Conservation (phyloP, 176 grass and related monocot species). For the Phyllostachys edulis region DNA sequence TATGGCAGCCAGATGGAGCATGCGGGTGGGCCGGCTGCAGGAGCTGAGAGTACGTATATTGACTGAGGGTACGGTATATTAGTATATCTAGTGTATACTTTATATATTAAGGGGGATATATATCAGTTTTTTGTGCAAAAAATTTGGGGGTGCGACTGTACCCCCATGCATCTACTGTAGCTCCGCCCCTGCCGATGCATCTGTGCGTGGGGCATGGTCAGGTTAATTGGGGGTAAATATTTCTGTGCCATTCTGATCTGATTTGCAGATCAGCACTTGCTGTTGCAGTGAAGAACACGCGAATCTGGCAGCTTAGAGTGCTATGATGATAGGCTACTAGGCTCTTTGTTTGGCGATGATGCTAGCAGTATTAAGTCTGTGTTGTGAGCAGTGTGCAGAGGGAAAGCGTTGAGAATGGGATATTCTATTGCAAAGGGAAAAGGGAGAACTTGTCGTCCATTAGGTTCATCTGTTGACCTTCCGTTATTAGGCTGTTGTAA, state of each 20-base stretch:
- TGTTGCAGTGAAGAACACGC: neutral
- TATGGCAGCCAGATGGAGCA: no score
- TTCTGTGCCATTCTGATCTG: neutral
- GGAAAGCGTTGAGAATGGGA: neutral
- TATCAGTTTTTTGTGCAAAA: no score
- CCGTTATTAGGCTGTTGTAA: neutral
- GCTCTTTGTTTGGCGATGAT: neutral
- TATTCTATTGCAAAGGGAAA: neutral
- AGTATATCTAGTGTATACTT: no score
- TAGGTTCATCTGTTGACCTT: constrained; percentile 6
- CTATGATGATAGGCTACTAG: neutral
- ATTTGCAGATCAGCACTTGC: constrained; percentile 8
- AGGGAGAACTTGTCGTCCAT: neutral
- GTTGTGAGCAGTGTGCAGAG: neutral
- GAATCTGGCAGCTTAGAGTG: neutral
- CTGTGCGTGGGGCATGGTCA: neutral
- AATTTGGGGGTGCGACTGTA: no score
- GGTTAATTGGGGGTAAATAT: neutral
- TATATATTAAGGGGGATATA: no score
- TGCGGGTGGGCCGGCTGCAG: no score
- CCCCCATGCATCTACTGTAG: no score
- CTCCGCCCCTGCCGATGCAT: no score
- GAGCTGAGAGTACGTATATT: no score
- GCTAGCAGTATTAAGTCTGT: neutral
- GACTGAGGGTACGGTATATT: no score